phyloP scores from a whole-genome alignment of 805 yeast genomes.

The Kuraishia borneana region DNA sequence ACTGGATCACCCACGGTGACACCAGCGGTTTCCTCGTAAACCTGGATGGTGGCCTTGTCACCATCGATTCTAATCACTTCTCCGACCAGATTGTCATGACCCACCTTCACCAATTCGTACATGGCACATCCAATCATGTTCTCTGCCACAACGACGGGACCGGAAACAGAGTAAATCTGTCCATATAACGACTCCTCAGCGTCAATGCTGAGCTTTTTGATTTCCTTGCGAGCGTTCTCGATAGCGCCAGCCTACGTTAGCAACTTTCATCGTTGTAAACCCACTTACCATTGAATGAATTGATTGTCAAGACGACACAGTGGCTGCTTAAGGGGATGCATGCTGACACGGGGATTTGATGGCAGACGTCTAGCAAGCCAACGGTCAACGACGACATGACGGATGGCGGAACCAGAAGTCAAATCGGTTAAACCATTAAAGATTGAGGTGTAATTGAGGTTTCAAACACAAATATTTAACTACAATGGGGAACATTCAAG shows the following conservation, averaged over 20 bases:
- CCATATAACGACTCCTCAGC: slow-evolving; percentile 74
- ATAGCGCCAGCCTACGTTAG: slow-evolving; percentile 90
- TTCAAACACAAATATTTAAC: no score
- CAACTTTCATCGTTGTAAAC: no score
- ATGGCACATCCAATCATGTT: slow-evolving; percentile 99
- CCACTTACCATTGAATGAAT: no score
- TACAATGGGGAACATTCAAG: no score
- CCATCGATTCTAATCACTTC: slow-evolving; percentile 95
- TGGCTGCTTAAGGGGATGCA: not conserved
- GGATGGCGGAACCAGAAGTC: no score
- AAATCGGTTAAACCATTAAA: no score
- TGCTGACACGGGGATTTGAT: not conserved
- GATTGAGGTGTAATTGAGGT: no score
- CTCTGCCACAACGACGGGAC: slow-evolving; percentile 96
- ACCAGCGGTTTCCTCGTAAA: slow-evolving; percentile 98
- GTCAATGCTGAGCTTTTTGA: slow-evolving; percentile 75
- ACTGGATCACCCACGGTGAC: slow-evolving; percentile 99
- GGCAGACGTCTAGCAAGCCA: no score
- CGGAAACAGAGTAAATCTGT: slow-evolving; percentile 87
- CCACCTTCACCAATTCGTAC: slow-evolving; percentile 98
- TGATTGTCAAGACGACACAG: no score
- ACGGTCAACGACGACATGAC: no score
- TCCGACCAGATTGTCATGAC: slow-evolving; percentile 94
- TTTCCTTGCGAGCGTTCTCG: slow-evolving; percentile 92
- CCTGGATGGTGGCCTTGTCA: slow-evolving; percentile 97